Evolutionary conservation across 495 filamentous ascomycete genomes (phyloP).

Genomic region (Penicillium argentinense): DNA sequence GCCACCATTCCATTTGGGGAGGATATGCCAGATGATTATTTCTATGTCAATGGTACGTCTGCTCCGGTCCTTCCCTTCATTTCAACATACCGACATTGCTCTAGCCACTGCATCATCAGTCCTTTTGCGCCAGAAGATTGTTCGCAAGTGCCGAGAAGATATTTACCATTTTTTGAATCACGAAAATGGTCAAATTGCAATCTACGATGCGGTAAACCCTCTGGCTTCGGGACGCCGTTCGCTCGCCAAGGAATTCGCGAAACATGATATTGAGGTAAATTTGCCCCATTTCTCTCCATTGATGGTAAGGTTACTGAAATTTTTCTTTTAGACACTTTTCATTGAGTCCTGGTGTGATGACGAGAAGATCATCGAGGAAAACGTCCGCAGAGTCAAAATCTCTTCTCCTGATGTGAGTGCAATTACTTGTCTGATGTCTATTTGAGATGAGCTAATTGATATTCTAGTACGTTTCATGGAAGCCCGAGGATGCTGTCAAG

Average conservation of each 20-base stretch:
- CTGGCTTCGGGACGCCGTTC: constrained; percentile 78
- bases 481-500: constrained; percentile 83
- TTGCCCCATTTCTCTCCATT: background rate
- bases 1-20: constrained; percentile 82
- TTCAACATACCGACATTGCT: constrained; percentile 8
- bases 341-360: constrained; percentile 95
- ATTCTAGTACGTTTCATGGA: constrained; percentile 79
- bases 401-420: constrained; percentile 85
- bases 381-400: constrained; percentile 96
- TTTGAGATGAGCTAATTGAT: constrained; percentile 8
- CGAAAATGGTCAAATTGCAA: constrained; percentile 97
- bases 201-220: constrained; percentile 99
- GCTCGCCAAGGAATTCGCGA: constrained; percentile 92
- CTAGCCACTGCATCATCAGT: constrained; percentile 78
- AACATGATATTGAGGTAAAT: constrained; percentile 85
- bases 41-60: constrained; percentile 77
- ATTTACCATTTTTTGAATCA: constrained; percentile 94
- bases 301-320: background rate
- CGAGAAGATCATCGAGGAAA: constrained; percentile 91
- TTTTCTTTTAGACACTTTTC: constrained; percentile 80
- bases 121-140: constrained; percentile 89
- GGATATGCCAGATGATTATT: constrained; percentile 95
- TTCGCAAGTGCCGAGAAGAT: constrained; percentile 96
- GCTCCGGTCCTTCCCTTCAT: background rate
- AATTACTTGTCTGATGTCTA: background rate